Percentiles rank a stretch among this genome's conserved stretches.
phyloP scores from a whole-genome alignment of 306 rosid genomes.

The Quercus aquifolioides region DNA sequence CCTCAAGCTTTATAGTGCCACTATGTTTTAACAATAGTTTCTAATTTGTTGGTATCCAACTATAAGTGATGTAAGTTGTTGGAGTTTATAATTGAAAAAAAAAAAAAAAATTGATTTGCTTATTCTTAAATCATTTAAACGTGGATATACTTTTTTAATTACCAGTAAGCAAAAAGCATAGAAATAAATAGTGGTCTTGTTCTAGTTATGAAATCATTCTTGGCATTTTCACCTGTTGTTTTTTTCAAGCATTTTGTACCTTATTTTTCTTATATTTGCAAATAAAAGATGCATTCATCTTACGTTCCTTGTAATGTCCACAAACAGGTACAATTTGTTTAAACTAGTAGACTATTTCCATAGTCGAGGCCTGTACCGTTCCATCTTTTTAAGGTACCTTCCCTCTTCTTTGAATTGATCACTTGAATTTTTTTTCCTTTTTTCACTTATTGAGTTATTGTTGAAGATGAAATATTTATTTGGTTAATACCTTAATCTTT shows the following conservation, averaged over 20 bases:
- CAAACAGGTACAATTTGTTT: slow-evolving; percentile 80
- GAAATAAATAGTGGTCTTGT: not conserved
- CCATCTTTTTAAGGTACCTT: slow-evolving; percentile 63
- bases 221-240: slow-evolving; percentile 16
- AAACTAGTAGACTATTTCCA: slow-evolving; percentile 71
- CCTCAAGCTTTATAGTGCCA: not conserved
- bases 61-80: not conserved
- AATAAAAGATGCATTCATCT: slow-evolving; percentile 4
- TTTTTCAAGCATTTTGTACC: slow-evolving; percentile 1
- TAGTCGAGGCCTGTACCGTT: slow-evolving; percentile 80
- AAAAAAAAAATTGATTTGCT: not conserved
- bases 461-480: slow-evolving; percentile 1
- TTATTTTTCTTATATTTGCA: not conserved
- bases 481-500: slow-evolving; percentile 8
- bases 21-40: not conserved
- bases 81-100: not conserved
- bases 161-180: not conserved
- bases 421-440: too few species aligned
- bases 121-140: slow-evolving; percentile 1
- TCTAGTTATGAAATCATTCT: not conserved
- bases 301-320: slow-evolving; percentile 19
- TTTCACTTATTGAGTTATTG: not conserved
- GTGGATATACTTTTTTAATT: not conserved
- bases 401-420: not conserved
- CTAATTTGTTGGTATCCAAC: not conserved